Evolutionary conservation across 305 asterid genomes (phyloP), one percentile per base, ranked within the genome.

Genomic region (Plantago lanceolata): DNA sequence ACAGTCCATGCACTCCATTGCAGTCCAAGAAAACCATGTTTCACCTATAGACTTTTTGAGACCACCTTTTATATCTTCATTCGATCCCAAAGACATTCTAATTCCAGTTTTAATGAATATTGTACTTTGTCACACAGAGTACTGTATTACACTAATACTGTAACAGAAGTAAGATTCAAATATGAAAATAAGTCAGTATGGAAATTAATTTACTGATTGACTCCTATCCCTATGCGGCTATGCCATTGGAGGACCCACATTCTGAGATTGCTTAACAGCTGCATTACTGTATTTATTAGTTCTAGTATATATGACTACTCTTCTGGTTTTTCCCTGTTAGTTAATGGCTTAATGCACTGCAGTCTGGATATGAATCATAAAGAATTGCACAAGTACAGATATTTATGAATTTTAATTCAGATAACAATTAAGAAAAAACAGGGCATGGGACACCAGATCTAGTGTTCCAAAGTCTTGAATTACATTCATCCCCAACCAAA

Each of bases 241-340:
- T 55, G 37, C 15, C 59, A 26, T 17, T 55, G 9, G 14, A 13
- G 59, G 59, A 54, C 40, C 59, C 59, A 26, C n/a, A 33, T 55
- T 55, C 19, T 54, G 19, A 55, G 28, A 55, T 31, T 55, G 59
- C 59, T 55, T 26, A 55, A 26, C 59, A 55, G 59, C 59, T 26
- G 13, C 28, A 55, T 55, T 55, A 55, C 59, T 14, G 3, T 15
- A 55, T 55, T 26, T 24, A 53, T 6, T 55, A 55, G n/a, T 53
- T n/a, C 5, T 20, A 24, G n/a, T n/a, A 24, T 24, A 33, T 33
- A 33, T 33, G 40, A 33, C 1, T 33, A 5, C 6, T 33, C 40
- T 8, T 24, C 28, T 24, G 28, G 3, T 24, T 33, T 2, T 33
- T 14, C 31, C 16, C 13, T 54, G 59, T 54, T 26, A 26, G 8